Evolutionary conservation across 2,329 filamentous ascomycete species (phyloP).

Genomic region (Fusarium heterosporum): DNA sequence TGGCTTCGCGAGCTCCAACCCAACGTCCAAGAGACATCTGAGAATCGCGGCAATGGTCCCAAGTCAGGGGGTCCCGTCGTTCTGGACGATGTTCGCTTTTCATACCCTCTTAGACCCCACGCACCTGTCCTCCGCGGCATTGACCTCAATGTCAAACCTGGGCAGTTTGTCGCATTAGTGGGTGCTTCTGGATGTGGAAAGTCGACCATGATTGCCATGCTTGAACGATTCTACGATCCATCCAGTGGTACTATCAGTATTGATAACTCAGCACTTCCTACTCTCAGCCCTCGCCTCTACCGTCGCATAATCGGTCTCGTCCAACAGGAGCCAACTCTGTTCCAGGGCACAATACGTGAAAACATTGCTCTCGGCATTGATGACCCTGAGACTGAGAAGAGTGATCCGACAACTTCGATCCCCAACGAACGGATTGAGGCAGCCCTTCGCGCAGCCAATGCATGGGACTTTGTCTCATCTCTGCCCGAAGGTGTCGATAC

Average conservation of each 20-base stretch:
- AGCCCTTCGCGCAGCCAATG: constrained; percentile 63
- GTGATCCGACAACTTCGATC: constrained; percentile 17
- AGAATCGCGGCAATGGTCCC: constrained; percentile 55
- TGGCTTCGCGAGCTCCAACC: constrained; percentile 59
- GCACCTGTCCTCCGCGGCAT: constrained; percentile 58
- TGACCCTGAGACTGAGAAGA: constrained; percentile 25
- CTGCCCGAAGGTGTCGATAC: constrained; percentile 65
- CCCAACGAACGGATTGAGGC: constrained; percentile 53
- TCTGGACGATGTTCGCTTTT: constrained; percentile 69
- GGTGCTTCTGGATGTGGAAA: constrained; percentile 68
- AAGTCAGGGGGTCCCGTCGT: constrained; percentile 54
- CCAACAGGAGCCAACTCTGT: constrained; percentile 73
- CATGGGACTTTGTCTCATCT: constrained; percentile 59
- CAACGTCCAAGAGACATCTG: constrained; percentile 55
- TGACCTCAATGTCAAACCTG: constrained; percentile 52
- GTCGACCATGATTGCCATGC: constrained; percentile 68
- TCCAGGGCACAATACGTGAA: constrained; percentile 83
- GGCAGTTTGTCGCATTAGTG: constrained; percentile 66
- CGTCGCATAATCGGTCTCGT: constrained; percentile 66
- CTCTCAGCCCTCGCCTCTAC: constrained; percentile 62
- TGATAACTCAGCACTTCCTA: constrained; percentile 55
- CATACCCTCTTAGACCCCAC: constrained; percentile 66
- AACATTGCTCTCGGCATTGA: constrained; percentile 70
- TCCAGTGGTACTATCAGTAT: constrained; percentile 60
- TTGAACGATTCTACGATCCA: constrained; percentile 60